Percentiles rank a stretch among this genome's conserved stretches.
phyloP scores from a whole-genome alignment of 306 rosid species.

The Cucurbita maxima region DNA sequence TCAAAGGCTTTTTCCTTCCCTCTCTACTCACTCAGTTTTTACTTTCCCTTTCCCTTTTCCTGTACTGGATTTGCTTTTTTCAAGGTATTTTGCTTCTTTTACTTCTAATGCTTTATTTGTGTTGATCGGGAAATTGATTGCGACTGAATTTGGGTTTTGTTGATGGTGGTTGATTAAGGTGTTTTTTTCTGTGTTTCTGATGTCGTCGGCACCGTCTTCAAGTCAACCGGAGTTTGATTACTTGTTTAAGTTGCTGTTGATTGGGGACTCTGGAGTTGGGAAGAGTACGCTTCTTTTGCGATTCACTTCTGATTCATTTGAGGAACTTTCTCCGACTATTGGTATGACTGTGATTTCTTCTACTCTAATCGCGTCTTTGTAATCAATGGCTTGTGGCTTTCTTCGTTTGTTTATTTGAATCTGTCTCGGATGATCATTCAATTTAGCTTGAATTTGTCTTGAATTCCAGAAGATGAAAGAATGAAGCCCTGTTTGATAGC shows the following conservation, averaged over 20 bases:
- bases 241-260: slow-evolving; percentile 63
- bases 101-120: neutral
- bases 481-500: neutral
- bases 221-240: slow-evolving; percentile 52
- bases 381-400: neutral
- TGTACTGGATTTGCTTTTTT: neutral
- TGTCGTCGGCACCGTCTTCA: slow-evolving; percentile 45
- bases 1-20: neutral
- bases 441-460: neutral
- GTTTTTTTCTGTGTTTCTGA: neutral
- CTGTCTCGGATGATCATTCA: neutral
- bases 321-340: slow-evolving; percentile 79
- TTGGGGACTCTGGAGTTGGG: slow-evolving; percentile 82
- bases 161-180: neutral
- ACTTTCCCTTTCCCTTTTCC: neutral
- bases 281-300: slow-evolving; percentile 66
- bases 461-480: neutral
- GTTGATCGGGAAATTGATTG: neutral
- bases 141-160: neutral
- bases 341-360: slow-evolving; percentile 22
- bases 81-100: neutral
- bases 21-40: neutral
- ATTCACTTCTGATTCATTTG: slow-evolving; percentile 51
- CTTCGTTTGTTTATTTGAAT: neutral
- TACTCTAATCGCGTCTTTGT: neutral